Evolutionary conservation across 2,329 filamentous ascomycete species (phyloP).

Genomic region (Teratosphaeria nubilosa): DNA sequence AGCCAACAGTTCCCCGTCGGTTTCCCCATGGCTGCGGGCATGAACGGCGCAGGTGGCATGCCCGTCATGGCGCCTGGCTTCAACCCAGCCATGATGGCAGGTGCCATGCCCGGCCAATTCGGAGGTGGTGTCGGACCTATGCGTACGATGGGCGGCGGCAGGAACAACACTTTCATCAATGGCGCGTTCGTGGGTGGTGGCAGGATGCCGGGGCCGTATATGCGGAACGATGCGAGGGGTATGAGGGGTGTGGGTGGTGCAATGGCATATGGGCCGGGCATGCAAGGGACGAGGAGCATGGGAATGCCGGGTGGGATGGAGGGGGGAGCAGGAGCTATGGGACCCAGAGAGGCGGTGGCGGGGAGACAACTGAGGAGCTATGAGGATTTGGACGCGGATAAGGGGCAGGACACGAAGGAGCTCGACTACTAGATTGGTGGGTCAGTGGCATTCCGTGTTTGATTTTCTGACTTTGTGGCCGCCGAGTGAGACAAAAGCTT

Average conservation of each 20-base stretch:
- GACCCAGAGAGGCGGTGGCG: constrained; percentile 82
- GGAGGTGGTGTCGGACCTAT: constrained; percentile 30
- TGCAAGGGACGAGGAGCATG: constrained; percentile 10
- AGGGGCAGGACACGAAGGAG: constrained; percentile 56
- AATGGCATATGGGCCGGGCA: neutral
- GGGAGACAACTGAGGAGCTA: constrained; percentile 93
- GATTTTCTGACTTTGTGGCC: neutral
- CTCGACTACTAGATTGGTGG: constrained; percentile 61
- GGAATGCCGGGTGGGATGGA: constrained; percentile 32
- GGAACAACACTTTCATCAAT: neutral
- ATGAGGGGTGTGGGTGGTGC: neutral
- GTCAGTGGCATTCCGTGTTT: neutral
- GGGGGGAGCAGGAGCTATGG: constrained; percentile 61
- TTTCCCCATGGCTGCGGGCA: constrained; percentile 35
- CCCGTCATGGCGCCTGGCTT: neutral
- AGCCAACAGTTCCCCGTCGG: constrained; percentile 46
- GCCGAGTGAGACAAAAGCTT: neutral
- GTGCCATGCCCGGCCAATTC: constrained; percentile 22
- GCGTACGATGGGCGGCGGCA: constrained; percentile 15
- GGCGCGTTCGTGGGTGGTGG: neutral
- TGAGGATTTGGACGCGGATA: constrained; percentile 82
- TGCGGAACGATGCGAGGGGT: constrained; percentile 23
- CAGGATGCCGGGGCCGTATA: constrained; percentile 23
- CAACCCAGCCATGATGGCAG: constrained; percentile 4
- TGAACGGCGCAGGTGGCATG: constrained; percentile 22